Evolutionary conservation across 225 moss, liverwort and hornwort genomes (phyloP).

Genomic region (Rhytidiadelphus loreus): DNA sequence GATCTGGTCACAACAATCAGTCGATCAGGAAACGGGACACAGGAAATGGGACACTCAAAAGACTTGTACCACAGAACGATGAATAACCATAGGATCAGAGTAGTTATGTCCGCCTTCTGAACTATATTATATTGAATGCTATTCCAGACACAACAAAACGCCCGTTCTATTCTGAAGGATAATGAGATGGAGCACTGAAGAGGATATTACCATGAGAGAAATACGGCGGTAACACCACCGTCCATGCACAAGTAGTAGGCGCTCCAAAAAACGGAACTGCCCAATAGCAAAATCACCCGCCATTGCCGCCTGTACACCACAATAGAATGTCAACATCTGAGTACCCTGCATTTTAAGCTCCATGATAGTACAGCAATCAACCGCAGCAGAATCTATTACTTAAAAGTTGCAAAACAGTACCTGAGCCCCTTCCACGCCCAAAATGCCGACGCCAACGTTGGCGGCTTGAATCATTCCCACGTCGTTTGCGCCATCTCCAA

Average conservation of each 20-base stretch:
- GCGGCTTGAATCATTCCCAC: constrained; percentile 99
- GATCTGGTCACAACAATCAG: constrained; percentile 38
- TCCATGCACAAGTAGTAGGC: constrained; percentile 43
- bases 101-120: too few species aligned
- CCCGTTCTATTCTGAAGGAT: background rate
- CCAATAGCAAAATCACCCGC: constrained; percentile 53
- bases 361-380: background rate
- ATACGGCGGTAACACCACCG: constrained; percentile 50
- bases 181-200: background rate
- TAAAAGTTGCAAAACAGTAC: constrained; percentile 2
- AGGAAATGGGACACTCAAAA: background rate
- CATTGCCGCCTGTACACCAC: constrained; percentile 45
- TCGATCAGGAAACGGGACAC: background rate
- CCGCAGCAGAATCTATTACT: background rate
- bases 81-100: background rate
- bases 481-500: constrained; percentile 95
- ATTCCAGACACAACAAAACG: background rate
- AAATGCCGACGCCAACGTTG: constrained; percentile 83
- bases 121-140: background rate
- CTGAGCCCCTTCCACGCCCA: constrained; percentile 93
- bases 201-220: constrained; percentile 27
- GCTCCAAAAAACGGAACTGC: constrained; percentile 47
- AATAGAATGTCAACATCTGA: background rate
- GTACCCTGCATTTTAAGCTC: background rate
- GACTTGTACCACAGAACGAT: background rate